Evolutionary conservation across 2,329 filamentous ascomycete genomes (phyloP).

Genomic region (Fusarium nematophilum): DNA sequence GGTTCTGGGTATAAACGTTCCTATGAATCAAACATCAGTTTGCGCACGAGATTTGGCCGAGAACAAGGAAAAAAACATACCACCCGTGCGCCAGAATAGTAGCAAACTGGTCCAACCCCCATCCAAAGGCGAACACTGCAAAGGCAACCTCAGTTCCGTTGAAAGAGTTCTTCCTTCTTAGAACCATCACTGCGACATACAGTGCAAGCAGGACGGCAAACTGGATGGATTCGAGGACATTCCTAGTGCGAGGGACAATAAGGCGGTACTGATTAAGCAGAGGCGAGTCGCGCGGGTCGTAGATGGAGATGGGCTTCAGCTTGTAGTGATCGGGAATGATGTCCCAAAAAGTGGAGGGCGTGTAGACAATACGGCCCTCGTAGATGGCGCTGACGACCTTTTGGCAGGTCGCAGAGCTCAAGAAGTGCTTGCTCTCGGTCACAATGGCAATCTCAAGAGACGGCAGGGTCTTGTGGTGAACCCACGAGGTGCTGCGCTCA

Average conservation of each 20-base stretch:
- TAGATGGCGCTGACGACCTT: conserved; percentile 87
- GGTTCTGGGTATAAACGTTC: conserved; percentile 87
- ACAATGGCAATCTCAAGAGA: conserved; percentile 86
- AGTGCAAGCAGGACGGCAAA: conserved; percentile 76
- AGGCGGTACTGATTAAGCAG: conserved; percentile 87
- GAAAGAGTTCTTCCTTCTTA: conserved; percentile 68
- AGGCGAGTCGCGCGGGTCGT: conserved; percentile 80
- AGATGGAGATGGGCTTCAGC: conserved; percentile 82
- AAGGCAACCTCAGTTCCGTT: conserved; percentile 74
- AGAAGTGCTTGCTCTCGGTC: conserved; percentile 81
- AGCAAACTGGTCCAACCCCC: conserved; percentile 82
- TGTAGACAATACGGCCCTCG: conserved; percentile 82
- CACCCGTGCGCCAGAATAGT: conserved; percentile 80
- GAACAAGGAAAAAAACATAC: conserved; percentile 48
- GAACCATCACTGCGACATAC: conserved; percentile 79
- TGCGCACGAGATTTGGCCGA: background rate
- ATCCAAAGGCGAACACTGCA: conserved; percentile 79
- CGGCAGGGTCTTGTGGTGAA: conserved; percentile 71
- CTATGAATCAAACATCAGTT: conserved; percentile 50
- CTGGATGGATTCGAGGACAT: conserved; percentile 78
- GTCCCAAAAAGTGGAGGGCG: conserved; percentile 83
- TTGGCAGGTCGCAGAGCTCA: conserved; percentile 82
- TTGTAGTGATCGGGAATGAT: conserved; percentile 90
- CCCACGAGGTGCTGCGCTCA: conserved; percentile 60
- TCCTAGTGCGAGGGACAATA: conserved; percentile 82